Evolutionary conservation across 495 filamentous ascomycete species (phyloP).

Genomic region (Penicillium cataractarum): DNA sequence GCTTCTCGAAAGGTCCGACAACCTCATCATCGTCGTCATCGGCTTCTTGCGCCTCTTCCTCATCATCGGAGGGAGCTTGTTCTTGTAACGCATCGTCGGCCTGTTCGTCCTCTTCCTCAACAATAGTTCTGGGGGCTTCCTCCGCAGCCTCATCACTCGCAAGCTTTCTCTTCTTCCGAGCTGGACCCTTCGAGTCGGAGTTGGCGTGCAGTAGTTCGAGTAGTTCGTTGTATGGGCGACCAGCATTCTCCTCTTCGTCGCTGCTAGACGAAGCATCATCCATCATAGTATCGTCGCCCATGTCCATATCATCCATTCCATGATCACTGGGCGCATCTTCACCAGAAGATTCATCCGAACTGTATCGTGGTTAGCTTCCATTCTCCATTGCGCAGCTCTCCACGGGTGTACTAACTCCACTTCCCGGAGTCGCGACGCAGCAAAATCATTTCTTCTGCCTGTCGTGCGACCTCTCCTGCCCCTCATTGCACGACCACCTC

Average conservation of each 20-base stretch:
- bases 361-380: slow-evolving; percentile 26
- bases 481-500: slow-evolving; percentile 16
- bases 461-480: slow-evolving; percentile 33
- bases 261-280: slow-evolving; percentile 47
- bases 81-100: slow-evolving; percentile 37
- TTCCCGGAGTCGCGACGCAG: slow-evolving; percentile 46
- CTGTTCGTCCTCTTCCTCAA: slow-evolving; percentile 33
- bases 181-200: slow-evolving; percentile 56
- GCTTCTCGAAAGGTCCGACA: slow-evolving; percentile 76
- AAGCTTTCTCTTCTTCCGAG: slow-evolving; percentile 70
- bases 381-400: background rate
- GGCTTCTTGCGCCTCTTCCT: slow-evolving; percentile 37
- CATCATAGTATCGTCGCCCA: slow-evolving; percentile 32
- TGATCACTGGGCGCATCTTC: slow-evolving; percentile 27
- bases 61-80: slow-evolving; percentile 47
- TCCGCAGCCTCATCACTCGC: slow-evolving; percentile 36
- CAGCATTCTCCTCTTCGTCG: slow-evolving; percentile 43
- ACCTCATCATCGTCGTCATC: slow-evolving; percentile 40
- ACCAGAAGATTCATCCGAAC: slow-evolving; percentile 41
- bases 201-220: slow-evolving; percentile 61
- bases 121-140: slow-evolving; percentile 16
- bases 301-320: slow-evolving; percentile 27
- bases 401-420: slow-evolving; percentile 37
- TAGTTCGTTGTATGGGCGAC: slow-evolving; percentile 65
- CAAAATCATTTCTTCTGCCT: slow-evolving; percentile 34